Percentiles rank a stretch among this genome's conserved stretches.
Conservation (phyloP, 306 rosid genomes). For the Sindora glabra region DNA sequence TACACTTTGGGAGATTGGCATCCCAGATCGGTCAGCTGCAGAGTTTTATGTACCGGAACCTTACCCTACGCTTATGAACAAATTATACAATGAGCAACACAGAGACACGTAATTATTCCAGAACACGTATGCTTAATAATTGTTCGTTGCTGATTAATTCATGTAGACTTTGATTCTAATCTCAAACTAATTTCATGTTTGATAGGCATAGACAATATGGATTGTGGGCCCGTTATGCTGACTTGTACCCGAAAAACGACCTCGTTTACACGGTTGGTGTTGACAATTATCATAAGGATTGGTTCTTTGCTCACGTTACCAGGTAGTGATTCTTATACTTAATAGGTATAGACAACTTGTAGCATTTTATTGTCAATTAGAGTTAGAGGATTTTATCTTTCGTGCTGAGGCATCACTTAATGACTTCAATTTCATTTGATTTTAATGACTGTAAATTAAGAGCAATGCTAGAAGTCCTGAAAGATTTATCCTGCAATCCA, state of each 20-base stretch:
- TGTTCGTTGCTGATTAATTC: not conserved
- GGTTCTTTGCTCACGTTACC: constrained; percentile 67
- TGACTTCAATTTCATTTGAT: too few species aligned
- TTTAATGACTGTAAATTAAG: too few species aligned
- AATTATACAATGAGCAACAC: constrained; percentile 23
- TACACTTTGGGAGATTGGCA: constrained; percentile 89
- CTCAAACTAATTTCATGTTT: not conserved
- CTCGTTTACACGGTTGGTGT: constrained; percentile 40
- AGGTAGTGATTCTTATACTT: constrained; percentile 11
- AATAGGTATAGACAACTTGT: too few species aligned
- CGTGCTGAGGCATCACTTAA: too few species aligned
- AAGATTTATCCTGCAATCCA: too few species aligned
- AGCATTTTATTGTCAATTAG: too few species aligned
- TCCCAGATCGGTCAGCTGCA: constrained; percentile 70
- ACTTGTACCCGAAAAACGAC: constrained; percentile 38
- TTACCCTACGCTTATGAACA: constrained; percentile 59
- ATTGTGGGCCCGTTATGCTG: constrained; percentile 57
- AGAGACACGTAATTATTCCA: constrained; percentile 41
- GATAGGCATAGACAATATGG: constrained; percentile 67
- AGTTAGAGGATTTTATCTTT: too few species aligned
- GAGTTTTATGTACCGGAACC: constrained; percentile 77
- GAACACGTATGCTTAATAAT: not conserved
- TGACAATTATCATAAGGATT: constrained; percentile 22
- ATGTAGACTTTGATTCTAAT: not conserved
- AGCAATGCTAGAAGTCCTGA: too few species aligned